Percentiles rank a stretch among this genome's conserved stretches.
Conservation (phyloP, 2,329 filamentous ascomycete genomes). For the Hypoxylon sp. region DNA sequence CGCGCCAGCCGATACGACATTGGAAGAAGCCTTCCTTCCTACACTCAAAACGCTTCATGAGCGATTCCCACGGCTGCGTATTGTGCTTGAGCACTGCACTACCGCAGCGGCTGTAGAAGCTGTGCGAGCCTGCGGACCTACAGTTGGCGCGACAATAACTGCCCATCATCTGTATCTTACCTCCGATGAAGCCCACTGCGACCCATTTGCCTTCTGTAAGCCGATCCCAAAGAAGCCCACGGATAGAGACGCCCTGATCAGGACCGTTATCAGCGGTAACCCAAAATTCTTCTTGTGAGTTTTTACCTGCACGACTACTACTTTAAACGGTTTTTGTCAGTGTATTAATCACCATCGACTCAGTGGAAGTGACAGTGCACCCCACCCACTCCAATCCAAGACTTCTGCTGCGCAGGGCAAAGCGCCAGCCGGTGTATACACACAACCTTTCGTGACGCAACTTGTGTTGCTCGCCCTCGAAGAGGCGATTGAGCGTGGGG, state of each 20-base stretch:
- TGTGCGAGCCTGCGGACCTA: conserved; percentile 80
- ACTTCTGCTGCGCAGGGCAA: conserved; percentile 54
- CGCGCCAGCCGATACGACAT: conserved; percentile 62
- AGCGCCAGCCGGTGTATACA: conserved; percentile 81
- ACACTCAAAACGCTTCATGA: conserved; percentile 80
- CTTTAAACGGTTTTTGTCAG: background rate
- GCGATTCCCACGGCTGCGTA: conserved; percentile 78
- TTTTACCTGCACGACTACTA: background rate
- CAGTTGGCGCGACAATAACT: conserved; percentile 85
- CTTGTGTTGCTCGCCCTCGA: conserved; percentile 74
- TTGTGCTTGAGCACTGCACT: conserved; percentile 87
- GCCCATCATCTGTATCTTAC: conserved; percentile 88
- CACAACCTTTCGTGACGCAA: conserved; percentile 68
- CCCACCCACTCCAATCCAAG: conserved; percentile 73
- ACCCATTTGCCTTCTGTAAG: conserved; percentile 78
- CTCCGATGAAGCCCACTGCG: conserved; percentile 76
- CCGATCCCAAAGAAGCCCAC: conserved; percentile 80
- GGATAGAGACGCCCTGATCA: conserved; percentile 69
- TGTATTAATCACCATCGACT: conserved; percentile 20
- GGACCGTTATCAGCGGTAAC: conserved; percentile 60
- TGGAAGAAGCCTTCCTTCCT: conserved; percentile 77
- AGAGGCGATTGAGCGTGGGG: conserved; percentile 68
- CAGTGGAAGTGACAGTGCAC: conserved; percentile 72
- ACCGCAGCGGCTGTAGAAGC: conserved; percentile 84
- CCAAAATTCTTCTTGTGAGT: conserved; percentile 67